phyloP scores from a whole-genome alignment of 495 filamentous ascomycete species.

The Hypoxylon intermedium region DNA sequence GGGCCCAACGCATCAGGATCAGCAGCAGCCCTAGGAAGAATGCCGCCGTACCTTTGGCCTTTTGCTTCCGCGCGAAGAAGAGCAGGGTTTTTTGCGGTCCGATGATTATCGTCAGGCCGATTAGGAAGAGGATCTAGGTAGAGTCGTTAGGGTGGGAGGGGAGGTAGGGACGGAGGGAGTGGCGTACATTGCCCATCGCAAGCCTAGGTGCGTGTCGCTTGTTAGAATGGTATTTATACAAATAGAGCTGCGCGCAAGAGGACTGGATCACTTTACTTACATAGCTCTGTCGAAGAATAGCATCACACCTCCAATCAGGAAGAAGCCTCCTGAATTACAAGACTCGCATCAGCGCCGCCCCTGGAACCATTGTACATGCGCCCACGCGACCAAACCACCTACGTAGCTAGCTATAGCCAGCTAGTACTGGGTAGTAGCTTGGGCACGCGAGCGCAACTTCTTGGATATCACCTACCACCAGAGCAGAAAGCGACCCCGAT shows the following conservation, averaged over 20 bases:
- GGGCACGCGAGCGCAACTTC: constrained; percentile 21
- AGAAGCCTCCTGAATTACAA: constrained; percentile 74
- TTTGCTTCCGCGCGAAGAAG: constrained; percentile 94
- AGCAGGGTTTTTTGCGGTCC: constrained; percentile 86
- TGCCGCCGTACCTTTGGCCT: constrained; percentile 87
- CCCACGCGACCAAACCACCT: constrained; percentile 5
- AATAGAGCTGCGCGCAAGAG: constrained; percentile 51
- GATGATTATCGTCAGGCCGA: constrained; percentile 93
- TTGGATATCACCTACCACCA: constrained; percentile 72
- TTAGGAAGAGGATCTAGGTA: constrained; percentile 96
- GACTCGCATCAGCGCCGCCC: constrained; percentile 23
- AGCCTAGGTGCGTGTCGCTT: constrained; percentile 59
- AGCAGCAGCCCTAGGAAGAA: constrained; percentile 85
- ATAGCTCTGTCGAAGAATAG: constrained; percentile 98
- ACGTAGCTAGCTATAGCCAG: too few species aligned
- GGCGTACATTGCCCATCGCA: constrained; percentile 83
- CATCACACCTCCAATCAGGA: constrained; percentile 89
- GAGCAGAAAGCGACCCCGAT: constrained; percentile 95
- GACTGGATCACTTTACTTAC: constrained; percentile 76
- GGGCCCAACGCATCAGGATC: constrained; percentile 86
- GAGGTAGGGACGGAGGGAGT: not conserved
- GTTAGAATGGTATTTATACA: constrained; percentile 9
- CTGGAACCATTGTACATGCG: not conserved
- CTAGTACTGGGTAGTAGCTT: not conserved
- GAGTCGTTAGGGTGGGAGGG: constrained; percentile 15